These are phyloP conservation scores for Calocybe gangraenosa DNA, from an alignment of 768 basidiomycete species.

Conservation along the genomic window DNA sequence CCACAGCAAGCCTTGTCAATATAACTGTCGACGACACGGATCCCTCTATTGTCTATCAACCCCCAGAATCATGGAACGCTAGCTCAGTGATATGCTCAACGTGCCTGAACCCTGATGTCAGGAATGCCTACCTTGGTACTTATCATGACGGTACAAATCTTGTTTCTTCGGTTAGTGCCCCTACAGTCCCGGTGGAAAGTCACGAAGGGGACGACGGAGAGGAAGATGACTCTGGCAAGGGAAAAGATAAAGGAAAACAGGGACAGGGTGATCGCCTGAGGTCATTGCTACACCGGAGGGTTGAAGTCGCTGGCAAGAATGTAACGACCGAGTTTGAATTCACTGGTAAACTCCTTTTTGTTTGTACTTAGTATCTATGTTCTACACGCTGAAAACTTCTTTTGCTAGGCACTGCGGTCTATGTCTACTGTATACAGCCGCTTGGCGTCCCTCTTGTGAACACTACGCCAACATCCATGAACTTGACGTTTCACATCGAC, in stretches of 20 bases:
- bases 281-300: conserved; percentile 11
- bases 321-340: conserved; percentile 39
- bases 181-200: background rate
- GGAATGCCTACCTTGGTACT: conserved; percentile 21
- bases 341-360: conserved; percentile 27
- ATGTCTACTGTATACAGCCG: conserved; percentile 39
- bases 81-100: conserved; percentile 24
- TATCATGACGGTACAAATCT: conserved; percentile 33
- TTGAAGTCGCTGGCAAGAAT: conserved; percentile 26
- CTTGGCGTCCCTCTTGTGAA: conserved; percentile 19
- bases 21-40: conserved; percentile 35
- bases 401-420: conserved; percentile 42
- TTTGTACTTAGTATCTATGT: background rate
- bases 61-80: conserved; percentile 31
- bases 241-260: conserved; percentile 3
- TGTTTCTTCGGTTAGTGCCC: conserved; percentile 11
- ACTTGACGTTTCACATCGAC: conserved; percentile 44
- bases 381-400: background rate
- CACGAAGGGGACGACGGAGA: conserved; percentile 4
- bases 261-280: conserved; percentile 1
- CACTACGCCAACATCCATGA: conserved; percentile 33
- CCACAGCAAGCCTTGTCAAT: conserved; percentile 23
- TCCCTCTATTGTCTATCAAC: conserved; percentile 33
- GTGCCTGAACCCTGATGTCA: conserved; percentile 25
- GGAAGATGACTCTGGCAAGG: conserved; percentile 6